phyloP scores from a whole-genome alignment of 768 basidiomycete genomes.

The Paxillus involutus region DNA sequence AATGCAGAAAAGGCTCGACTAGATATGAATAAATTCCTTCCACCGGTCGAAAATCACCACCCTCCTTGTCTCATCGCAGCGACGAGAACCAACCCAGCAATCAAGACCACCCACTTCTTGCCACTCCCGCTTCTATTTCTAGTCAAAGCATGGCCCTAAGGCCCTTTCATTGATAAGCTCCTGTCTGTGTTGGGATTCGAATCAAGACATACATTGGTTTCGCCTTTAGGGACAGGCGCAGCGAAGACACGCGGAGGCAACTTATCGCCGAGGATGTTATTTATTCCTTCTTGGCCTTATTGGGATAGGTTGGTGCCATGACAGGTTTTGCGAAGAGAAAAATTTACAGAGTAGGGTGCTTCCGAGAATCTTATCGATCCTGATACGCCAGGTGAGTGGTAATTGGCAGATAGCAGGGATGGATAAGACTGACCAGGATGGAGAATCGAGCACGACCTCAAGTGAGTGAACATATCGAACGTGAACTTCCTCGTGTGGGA shows the following conservation, averaged over 20 bases:
- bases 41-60: conserved; percentile 1
- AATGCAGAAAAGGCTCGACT: neutral
- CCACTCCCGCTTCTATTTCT: neutral
- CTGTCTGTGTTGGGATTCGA: too few species aligned
- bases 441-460: conserved; percentile 54
- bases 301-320: neutral
- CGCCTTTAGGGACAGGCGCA: conserved; percentile 10
- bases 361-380: conserved; percentile 27
- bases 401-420: too few species aligned
- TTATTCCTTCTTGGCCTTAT: conserved; percentile 27
- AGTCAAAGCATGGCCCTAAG: neutral
- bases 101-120: conserved; percentile 7
- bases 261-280: conserved; percentile 4
- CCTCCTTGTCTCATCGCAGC: conserved; percentile 2
- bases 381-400: conserved; percentile 8
- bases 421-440: conserved; percentile 28
- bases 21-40: conserved; percentile 15
- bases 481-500: conserved; percentile 69
- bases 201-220: conserved; percentile 11
- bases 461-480: conserved; percentile 80
- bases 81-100: conserved; percentile 2
- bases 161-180: conserved; percentile 11
- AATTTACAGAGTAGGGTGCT: conserved; percentile 26
- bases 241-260: conserved; percentile 28
- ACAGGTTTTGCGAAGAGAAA: neutral